Conservation (phyloP, 768 basidiomycete species). For the Xerocomellus chrysenteron region DNA sequence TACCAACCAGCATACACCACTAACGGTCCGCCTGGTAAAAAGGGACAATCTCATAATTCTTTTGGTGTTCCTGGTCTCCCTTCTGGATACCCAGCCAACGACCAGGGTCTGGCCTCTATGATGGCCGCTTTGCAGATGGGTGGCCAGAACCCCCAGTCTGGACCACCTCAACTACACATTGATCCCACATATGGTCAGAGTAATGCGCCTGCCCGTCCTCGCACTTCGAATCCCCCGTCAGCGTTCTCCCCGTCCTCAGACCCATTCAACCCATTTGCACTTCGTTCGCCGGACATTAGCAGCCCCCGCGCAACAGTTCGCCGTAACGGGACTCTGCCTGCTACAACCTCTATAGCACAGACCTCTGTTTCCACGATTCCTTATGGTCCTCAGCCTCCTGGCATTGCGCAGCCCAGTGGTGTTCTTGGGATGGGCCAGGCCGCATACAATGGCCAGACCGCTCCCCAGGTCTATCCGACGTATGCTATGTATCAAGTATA, state of each 20-base stretch:
- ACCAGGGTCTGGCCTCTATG: constrained; percentile 87
- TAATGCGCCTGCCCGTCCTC: constrained; percentile 45
- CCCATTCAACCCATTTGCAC: constrained; percentile 57
- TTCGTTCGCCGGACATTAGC: constrained; percentile 48
- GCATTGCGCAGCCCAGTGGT: constrained; percentile 52
- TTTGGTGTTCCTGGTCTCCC: constrained; percentile 76
- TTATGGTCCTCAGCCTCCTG: constrained; percentile 64
- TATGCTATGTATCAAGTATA: constrained; percentile 82
- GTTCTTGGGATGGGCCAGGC: constrained; percentile 66
- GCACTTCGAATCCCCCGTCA: constrained; percentile 41
- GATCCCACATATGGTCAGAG: constrained; percentile 59
- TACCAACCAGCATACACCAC: constrained; percentile 76
- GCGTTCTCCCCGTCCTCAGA: constrained; percentile 53
- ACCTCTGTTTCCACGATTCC: constrained; percentile 37
- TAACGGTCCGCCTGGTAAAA: constrained; percentile 59
- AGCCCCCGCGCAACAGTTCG: constrained; percentile 53
- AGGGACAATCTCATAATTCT: constrained; percentile 50
- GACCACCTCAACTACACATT: constrained; percentile 69
- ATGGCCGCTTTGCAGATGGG: constrained; percentile 93
- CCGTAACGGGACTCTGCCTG: constrained; percentile 38
- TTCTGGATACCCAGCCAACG: constrained; percentile 76
- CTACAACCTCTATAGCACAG: constrained; percentile 34
- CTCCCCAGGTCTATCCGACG: constrained; percentile 69
- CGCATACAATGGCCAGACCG: constrained; percentile 59
- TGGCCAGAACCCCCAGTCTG: constrained; percentile 81